Evolutionary conservation across 2,329 filamentous ascomycete genomes (phyloP).

Genomic region (Cladophialophora yegresii): DNA sequence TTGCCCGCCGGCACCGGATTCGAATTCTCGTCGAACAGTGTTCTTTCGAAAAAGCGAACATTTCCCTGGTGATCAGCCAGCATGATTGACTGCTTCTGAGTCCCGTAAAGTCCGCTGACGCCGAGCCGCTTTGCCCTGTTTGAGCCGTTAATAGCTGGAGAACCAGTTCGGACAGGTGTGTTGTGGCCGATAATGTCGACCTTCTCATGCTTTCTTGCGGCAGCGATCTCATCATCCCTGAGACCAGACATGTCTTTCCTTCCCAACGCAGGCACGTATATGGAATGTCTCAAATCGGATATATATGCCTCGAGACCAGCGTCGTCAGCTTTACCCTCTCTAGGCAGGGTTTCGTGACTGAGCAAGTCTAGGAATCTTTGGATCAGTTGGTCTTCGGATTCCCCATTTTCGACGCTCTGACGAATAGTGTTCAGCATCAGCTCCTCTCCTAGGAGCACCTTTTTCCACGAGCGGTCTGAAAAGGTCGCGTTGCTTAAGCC

Average conservation of each 20-base stretch:
- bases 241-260: conserved; percentile 44
- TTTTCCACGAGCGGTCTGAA: conserved; percentile 62
- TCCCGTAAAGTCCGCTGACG: conserved; percentile 60
- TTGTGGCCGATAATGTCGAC: conserved; percentile 36
- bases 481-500: conserved; percentile 64
- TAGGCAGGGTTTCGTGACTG: conserved; percentile 58
- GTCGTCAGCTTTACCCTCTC: conserved; percentile 41
- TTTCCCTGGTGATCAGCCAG: conserved; percentile 58
- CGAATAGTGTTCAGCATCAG: conserved; percentile 55
- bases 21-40: conserved; percentile 58
- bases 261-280: conserved; percentile 62
- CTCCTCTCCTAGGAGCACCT: conserved; percentile 60
- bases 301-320: conserved; percentile 59
- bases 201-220: conserved; percentile 39
- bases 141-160: conserved; percentile 14
- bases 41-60: conserved; percentile 64
- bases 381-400: conserved; percentile 54
- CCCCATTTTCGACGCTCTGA: conserved; percentile 46
- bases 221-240: conserved; percentile 45
- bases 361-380: conserved; percentile 56
- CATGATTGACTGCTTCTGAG: conserved; percentile 65
- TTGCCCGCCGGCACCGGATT: conserved; percentile 49
- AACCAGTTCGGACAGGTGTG: conserved; percentile 36
- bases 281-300: conserved; percentile 59
- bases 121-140: conserved; percentile 40